Conservation (phyloP, 352 stramenopile species). For the Pythium oligandrum region DNA sequence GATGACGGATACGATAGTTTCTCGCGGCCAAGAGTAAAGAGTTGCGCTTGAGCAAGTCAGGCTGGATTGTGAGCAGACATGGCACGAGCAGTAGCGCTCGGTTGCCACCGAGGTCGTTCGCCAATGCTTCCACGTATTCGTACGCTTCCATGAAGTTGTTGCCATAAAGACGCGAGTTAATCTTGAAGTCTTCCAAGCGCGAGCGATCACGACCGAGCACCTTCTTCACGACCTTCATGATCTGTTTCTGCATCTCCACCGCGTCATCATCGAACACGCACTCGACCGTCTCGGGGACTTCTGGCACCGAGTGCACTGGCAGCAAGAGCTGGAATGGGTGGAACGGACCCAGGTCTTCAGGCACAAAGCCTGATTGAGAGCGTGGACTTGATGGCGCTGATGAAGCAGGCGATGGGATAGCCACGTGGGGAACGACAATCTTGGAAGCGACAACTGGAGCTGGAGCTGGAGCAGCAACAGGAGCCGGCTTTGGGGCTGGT, state of each 20-base stretch:
- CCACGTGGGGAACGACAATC: too few relatives aligned
- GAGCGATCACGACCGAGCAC: constrained; percentile 53
- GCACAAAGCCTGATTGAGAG: not conserved
- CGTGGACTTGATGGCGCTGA: constrained; percentile 2
- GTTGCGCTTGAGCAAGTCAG: constrained; percentile 50
- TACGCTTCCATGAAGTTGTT: constrained; percentile 76
- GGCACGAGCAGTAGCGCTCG: constrained; percentile 59
- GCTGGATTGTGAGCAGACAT: constrained; percentile 61
- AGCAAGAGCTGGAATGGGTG: constrained; percentile 51
- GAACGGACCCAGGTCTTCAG: constrained; percentile 16
- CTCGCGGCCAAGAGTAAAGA: constrained; percentile 44
- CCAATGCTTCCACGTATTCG: constrained; percentile 64
- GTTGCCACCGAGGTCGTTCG: constrained; percentile 49
- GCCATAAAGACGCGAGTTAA: constrained; percentile 68
- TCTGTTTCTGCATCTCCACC: constrained; percentile 61
- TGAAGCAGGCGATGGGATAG: not conserved
- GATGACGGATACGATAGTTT: constrained; percentile 43
- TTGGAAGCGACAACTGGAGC: not conserved
- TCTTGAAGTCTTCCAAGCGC: constrained; percentile 75
- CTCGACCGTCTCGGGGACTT: constrained; percentile 42
- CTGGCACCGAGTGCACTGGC: constrained; percentile 37
- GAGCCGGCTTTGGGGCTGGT: not conserved
- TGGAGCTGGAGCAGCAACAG: constrained; percentile 1
- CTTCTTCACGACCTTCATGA: constrained; percentile 69
- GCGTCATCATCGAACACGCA: constrained; percentile 61